Percentiles rank a stretch among this genome's conserved stretches.
These are phyloP conservation scores for Heliamphora exappendiculata DNA, from an alignment of 148 eudicot species.

Conservation along the genomic window DNA sequence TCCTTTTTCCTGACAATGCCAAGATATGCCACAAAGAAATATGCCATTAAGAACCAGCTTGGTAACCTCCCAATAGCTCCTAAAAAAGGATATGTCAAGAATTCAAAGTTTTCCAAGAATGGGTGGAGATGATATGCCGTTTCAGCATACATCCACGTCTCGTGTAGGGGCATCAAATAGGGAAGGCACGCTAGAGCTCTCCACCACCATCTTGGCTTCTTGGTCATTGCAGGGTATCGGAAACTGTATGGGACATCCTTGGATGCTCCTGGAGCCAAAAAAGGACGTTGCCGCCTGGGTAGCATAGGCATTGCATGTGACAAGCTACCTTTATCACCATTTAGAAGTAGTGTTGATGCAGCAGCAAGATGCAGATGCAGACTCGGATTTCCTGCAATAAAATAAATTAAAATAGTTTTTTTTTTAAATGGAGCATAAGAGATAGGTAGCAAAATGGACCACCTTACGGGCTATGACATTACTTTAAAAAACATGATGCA, in stretches of 20 bases:
- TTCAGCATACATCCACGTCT: constrained; percentile 80
- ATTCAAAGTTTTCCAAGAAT: constrained; percentile 61
- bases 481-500: too few relatives aligned
- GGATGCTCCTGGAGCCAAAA: constrained; percentile 38
- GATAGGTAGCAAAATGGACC: too few relatives aligned
- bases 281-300: constrained; percentile 15
- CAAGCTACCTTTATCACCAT: constrained; percentile 39
- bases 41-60: constrained; percentile 62
- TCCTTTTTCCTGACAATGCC: constrained; percentile 72
- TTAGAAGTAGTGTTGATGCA: constrained; percentile 37
- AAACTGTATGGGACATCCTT: constrained; percentile 55
- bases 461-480: too few relatives aligned
- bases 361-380: constrained; percentile 33
- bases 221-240: constrained; percentile 58
- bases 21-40: constrained; percentile 63
- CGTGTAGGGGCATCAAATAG: constrained; percentile 73
- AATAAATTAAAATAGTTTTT: too few relatives aligned
- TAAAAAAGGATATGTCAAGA: constrained; percentile 57
- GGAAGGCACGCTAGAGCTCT: constrained; percentile 72
- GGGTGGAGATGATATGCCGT: constrained; percentile 74
- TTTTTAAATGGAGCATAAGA: too few relatives aligned
- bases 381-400: constrained; percentile 28
- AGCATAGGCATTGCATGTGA: constrained; percentile 27
- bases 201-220: constrained; percentile 86
- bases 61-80: constrained; percentile 53